phyloP scores from a whole-genome alignment of 495 filamentous ascomycete genomes.

The Aspergillus biplanus region DNA sequence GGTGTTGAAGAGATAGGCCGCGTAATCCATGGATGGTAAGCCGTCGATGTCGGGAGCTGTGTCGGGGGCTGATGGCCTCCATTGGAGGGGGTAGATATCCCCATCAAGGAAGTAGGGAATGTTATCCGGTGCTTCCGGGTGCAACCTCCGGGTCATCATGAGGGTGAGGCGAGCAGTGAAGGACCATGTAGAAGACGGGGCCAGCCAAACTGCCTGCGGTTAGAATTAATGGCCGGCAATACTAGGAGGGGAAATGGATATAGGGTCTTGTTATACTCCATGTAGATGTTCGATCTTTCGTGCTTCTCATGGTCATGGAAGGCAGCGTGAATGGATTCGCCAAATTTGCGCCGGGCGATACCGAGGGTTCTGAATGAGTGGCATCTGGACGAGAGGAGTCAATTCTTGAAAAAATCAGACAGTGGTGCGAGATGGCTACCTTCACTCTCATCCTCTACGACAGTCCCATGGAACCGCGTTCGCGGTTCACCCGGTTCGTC shows the following conservation, averaged over 20 bases:
- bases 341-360: conserved; percentile 3
- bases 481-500: not conserved
- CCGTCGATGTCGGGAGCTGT: conserved; percentile 32
- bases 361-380: not conserved
- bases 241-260: not conserved
- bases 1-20: conserved; percentile 39
- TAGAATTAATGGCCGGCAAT: not conserved
- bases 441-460: not conserved
- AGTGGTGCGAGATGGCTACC: not conserved
- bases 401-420: not conserved
- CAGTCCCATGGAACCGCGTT: not conserved
- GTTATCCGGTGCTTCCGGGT: conserved; percentile 15
- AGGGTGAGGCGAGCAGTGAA: conserved; percentile 34
- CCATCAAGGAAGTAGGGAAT: conserved; percentile 29
- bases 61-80: conserved; percentile 25
- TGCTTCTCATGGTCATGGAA: conserved; percentile 16
- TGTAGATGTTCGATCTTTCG: conserved; percentile 18
- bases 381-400: not conserved
- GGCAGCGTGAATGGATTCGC: conserved; percentile 12
- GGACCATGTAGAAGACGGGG: conserved; percentile 36
- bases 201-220: conserved; percentile 31
- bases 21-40: conserved; percentile 39
- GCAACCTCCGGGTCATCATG: conserved; percentile 35
- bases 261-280: conserved; percentile 25
- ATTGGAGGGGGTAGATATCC: conserved; percentile 38